Percentiles rank a stretch among this genome's conserved stretches.
phyloP scores from a whole-genome alignment of 371 early-diverging fungal genomes.

The Syncephalastrum sp. region DNA sequence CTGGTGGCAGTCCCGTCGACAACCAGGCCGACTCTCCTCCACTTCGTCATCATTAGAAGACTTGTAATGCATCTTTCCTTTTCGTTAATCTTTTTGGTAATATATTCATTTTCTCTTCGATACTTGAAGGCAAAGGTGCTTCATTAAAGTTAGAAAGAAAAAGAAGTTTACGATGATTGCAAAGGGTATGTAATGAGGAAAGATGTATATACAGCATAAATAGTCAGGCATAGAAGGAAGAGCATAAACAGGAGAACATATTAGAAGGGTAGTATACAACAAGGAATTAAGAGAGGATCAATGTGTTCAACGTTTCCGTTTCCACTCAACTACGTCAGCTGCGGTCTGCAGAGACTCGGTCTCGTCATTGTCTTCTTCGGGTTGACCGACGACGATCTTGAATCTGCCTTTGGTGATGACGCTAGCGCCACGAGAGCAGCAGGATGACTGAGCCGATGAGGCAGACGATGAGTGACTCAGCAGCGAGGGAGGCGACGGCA shows the following conservation, averaged over 20 bases:
- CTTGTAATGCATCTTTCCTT: too few relatives aligned
- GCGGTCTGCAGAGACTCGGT: conserved; percentile 2
- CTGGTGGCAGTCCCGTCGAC: conserved; percentile 16
- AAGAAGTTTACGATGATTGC: too few relatives aligned
- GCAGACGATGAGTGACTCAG: conserved; percentile 6
- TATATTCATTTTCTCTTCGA: too few relatives aligned
- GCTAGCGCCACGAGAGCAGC: conserved; percentile 5
- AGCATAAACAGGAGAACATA: not conserved
- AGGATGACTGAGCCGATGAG: conserved; percentile 7
- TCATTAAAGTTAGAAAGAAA: too few relatives aligned
- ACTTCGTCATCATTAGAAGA: conserved; percentile 2
- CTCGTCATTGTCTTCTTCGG: conserved; percentile 8
- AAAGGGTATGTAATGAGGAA: too few relatives aligned
- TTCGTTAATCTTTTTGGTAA: too few relatives aligned
- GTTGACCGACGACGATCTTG: conserved; percentile 36
- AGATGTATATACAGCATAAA: not conserved
- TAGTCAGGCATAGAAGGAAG: not conserved
- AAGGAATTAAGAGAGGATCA: not conserved
- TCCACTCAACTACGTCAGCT: conserved; percentile 14
- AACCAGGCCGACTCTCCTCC: not conserved
- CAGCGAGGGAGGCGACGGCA: conserved; percentile 4
- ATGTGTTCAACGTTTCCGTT: conserved; percentile 10
- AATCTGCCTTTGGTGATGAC: conserved; percentile 36
- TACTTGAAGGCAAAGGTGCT: too few relatives aligned
- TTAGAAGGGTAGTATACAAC: not conserved